Base-by-base conservation (phyloP, 352 stramenopile species). In the Pythium dissotocum region DNA sequence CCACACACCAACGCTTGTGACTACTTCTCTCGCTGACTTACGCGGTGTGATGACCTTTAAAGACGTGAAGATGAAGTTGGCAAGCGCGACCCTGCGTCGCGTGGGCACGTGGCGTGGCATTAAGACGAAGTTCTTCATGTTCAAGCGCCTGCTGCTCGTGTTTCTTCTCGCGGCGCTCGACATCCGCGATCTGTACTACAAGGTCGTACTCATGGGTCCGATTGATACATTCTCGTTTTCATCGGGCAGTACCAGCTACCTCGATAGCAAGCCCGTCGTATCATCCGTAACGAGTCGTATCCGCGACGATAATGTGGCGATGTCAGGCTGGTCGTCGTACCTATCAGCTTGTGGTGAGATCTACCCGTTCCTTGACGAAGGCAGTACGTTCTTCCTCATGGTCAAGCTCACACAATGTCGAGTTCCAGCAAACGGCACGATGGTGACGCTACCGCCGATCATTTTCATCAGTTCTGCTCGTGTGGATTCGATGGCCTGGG, bases 161-260 rank as follows among this genome's bases (percentile, higher is more conserved):
- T 33, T 26, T 51, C 42, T 69, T n/a, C 53, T 69, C 10, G 16
- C 61, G 32, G 42, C 2, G 3, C 57, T 70, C 14, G 63, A 70
- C 48, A 52, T 64, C 10, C 63, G 63, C n/a, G 63, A 70, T 26
- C 48, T 70, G 16, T 42, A 64, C 30, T 70, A 64, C 55, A 70
- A 70, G 21, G 10, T 51, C 30, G 36, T 46, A 4, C 49, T 33
- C 42, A 35, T 55, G 16, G 56, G 63, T 14, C 63, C 63, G 8
- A n/a, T 33, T 0, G 40, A 69, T 24, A 53, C 62, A 21, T 70
- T 70, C 30, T 51, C 63, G 2, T 70, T 70, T 44, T 14, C 26
- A 4, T 54, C 63, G 1, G 63, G 56, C 44, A 59, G 55, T 21
- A 44, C 44, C 36, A 60, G 28, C 46, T 44, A 53, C 21, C 33